Percentiles rank a stretch among this genome's conserved stretches.
These are phyloP conservation scores for Komagataella populi DNA, from an alignment of 805 yeast genomes.

Conservation along the genomic window DNA sequence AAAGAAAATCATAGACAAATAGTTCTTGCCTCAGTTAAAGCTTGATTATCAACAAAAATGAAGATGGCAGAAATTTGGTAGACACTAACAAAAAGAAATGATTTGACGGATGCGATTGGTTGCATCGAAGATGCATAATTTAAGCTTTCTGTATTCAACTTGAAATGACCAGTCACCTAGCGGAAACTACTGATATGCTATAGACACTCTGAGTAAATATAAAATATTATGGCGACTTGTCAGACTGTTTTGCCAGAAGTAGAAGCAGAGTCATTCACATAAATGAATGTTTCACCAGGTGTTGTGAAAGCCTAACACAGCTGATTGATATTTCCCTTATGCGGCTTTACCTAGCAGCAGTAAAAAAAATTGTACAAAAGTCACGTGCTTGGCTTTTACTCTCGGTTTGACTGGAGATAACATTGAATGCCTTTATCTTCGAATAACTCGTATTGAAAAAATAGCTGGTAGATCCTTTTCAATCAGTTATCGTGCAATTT, in stretches of 20 bases:
- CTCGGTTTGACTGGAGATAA: background rate
- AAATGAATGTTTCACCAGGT: no score
- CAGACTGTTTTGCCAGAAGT: no score
- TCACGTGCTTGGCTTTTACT: background rate
- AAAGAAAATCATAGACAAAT: no score
- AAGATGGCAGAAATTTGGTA: no score
- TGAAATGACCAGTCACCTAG: background rate
- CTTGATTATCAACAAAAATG: no score
- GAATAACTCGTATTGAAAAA: no score
- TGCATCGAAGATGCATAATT: background rate
- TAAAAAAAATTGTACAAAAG: background rate
- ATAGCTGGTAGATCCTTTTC: background rate
- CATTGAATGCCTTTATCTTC: background rate
- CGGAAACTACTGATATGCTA: background rate
- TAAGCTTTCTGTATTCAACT: background rate
- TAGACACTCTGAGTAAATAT: background rate
- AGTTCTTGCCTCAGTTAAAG: no score
- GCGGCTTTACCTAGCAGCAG: background rate
- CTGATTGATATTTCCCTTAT: background rate
- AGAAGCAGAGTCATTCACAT: no score
- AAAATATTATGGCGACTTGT: no score
- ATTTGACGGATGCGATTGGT: background rate
- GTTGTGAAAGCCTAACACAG: no score
- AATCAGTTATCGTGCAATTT: background rate
- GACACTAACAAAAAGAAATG: background rate